Percentiles rank a stretch among this genome's conserved stretches.
phyloP scores from a whole-genome alignment of 768 basidiomycete species.

The Trametes coccinea region DNA sequence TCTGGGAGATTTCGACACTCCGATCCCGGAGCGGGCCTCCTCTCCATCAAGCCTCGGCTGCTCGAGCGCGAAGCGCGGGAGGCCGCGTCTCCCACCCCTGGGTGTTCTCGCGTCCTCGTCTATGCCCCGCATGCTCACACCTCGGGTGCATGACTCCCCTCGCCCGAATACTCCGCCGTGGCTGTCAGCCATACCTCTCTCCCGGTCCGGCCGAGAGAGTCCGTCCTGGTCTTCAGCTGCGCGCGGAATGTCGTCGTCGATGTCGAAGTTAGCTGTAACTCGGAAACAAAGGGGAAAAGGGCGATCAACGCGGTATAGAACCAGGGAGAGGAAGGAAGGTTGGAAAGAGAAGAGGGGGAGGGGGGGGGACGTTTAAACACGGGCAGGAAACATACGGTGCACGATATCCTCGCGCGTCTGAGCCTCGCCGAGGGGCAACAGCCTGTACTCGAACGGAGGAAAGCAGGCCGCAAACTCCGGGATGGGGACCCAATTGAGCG shows the following conservation, averaged over 20 bases:
- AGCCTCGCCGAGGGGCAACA: constrained; percentile 9
- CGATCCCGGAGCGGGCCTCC: too few relatives aligned
- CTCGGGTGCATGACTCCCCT: background rate
- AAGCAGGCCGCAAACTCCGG: background rate
- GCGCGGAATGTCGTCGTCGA: background rate
- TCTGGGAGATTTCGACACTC: too few relatives aligned
- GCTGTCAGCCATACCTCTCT: constrained; percentile 5
- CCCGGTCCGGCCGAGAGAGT: constrained; percentile 7
- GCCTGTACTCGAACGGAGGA: constrained; percentile 8
- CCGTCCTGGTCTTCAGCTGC: constrained; percentile 8
- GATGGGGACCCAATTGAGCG: background rate
- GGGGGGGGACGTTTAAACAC: background rate
- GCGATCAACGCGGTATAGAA: background rate
- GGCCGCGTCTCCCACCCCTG: too few relatives aligned
- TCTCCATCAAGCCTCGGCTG: too few relatives aligned
- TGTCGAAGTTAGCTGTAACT: background rate
- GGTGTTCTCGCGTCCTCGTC: too few relatives aligned
- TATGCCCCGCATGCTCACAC: too few relatives aligned
- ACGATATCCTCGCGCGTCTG: constrained; percentile 9
- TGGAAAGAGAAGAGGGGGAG: too few relatives aligned
- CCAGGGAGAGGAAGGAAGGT: background rate
- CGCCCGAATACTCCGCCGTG: background rate
- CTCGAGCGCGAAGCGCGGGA: too few relatives aligned
- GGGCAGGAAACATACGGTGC: constrained; percentile 11
- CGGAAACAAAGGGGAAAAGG: background rate